phyloP scores from a whole-genome alignment of 2,329 filamentous ascomycete genomes.

The Fusarium praegraminearum region DNA sequence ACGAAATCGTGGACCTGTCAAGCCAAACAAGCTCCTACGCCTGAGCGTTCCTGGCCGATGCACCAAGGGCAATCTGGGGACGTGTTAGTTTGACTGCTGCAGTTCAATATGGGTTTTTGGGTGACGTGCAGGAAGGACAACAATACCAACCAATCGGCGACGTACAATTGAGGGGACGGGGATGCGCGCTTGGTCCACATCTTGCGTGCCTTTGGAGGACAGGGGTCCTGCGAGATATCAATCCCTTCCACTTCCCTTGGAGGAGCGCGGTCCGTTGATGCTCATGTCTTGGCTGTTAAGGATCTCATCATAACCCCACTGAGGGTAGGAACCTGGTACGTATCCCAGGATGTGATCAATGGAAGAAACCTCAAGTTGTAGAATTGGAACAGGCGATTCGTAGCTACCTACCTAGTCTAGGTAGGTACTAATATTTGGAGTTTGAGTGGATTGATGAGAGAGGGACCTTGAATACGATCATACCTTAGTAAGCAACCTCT shows the following conservation, averaged over 20 bases:
- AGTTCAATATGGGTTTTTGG: slow-evolving; percentile 35
- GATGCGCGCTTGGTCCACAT: slow-evolving; percentile 43
- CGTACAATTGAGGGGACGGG: slow-evolving; percentile 23
- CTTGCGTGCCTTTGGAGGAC: slow-evolving; percentile 34
- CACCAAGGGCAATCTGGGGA: slow-evolving; percentile 36
- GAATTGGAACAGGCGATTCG: neutral
- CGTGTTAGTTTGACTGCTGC: slow-evolving; percentile 39
- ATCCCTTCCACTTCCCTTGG: slow-evolving; percentile 17
- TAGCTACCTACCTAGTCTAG: too few species aligned
- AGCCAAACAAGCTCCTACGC: slow-evolving; percentile 20
- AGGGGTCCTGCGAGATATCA: slow-evolving; percentile 32
- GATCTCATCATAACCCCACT: slow-evolving; percentile 19
- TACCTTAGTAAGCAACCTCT: neutral
- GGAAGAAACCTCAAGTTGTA: slow-evolving; percentile 12
- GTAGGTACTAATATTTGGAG: neutral
- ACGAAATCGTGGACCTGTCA: slow-evolving; percentile 17
- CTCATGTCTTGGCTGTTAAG: slow-evolving; percentile 19
- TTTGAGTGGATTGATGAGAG: slow-evolving; percentile 4
- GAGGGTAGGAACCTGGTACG: neutral
- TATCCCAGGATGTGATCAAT: slow-evolving; percentile 7
- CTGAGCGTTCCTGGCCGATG: slow-evolving; percentile 33
- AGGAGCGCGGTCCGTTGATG: slow-evolving; percentile 5
- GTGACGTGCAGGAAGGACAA: slow-evolving; percentile 43
- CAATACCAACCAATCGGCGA: slow-evolving; percentile 42
- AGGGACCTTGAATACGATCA: neutral